Percentiles rank a stretch among this genome's conserved stretches.
Conservation (phyloP, 2,329 filamentous ascomycete genomes). For the Pseudogymnoascus sp. region DNA sequence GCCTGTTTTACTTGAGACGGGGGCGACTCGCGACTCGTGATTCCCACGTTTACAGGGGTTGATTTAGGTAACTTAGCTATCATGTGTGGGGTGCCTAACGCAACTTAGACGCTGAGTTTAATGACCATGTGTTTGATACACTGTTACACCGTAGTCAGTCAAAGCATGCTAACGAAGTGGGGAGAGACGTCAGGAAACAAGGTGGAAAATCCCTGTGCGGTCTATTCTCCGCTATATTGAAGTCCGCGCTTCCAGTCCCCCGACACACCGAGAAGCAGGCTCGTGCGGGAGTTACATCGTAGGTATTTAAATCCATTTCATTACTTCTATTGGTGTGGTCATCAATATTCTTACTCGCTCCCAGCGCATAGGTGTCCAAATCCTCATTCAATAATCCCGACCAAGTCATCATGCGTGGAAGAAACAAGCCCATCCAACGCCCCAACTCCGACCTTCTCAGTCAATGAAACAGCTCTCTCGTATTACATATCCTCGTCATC, state of each 20-base stretch:
- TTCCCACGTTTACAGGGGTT: background rate
- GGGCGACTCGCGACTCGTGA: background rate
- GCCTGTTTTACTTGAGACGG: background rate
- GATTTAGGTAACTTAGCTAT: background rate
- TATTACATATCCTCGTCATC: background rate
- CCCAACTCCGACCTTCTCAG: background rate
- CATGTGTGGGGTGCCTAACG: background rate
- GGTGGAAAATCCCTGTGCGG: background rate
- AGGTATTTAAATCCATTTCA: constrained; percentile 1
- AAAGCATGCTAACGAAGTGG: background rate
- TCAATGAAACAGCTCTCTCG: background rate
- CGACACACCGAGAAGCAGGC: background rate
- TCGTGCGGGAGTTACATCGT: background rate
- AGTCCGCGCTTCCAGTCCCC: background rate
- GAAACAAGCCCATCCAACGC: background rate
- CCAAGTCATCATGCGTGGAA: background rate
- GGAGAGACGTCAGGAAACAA: background rate
- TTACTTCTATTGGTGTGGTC: background rate
- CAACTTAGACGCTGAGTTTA: background rate
- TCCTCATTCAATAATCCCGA: background rate
- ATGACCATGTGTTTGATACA: background rate
- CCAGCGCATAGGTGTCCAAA: background rate
- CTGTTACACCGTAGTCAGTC: background rate
- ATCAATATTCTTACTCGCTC: background rate
- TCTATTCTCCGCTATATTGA: background rate